These are phyloP conservation scores for Tinospora cordifolia DNA, from an alignment of 164 flowering plant species.

Conservation along the genomic window DNA sequence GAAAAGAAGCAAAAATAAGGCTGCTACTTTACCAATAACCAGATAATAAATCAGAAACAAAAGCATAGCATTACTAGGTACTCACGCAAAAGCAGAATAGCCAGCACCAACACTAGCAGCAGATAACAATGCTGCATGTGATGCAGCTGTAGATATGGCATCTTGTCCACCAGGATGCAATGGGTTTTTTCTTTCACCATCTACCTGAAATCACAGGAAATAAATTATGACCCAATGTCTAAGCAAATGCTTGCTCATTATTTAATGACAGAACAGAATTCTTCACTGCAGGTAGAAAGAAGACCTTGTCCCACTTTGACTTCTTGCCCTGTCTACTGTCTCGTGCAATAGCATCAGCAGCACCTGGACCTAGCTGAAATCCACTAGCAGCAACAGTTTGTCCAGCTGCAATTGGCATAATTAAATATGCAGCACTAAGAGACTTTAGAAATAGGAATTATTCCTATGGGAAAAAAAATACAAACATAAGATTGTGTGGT, in stretches of 20 bases:
- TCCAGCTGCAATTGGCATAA: constrained; percentile 28
- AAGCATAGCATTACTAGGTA: constrained; percentile 26
- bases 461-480: neutral
- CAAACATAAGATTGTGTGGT: neutral
- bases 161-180: constrained; percentile 46
- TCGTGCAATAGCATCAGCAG: constrained; percentile 39
- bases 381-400: constrained; percentile 37
- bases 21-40: no score
- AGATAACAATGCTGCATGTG: constrained; percentile 57
- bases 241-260: neutral
- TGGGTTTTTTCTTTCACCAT: constrained; percentile 51
- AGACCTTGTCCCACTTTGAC: constrained; percentile 98
- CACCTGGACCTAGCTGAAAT: constrained; percentile 26
- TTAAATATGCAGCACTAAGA: constrained; percentile 1
- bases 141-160: constrained; percentile 34
- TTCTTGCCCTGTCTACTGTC: constrained; percentile 87
- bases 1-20: no score
- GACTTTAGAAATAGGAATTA: constrained; percentile 5
- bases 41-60: neutral
- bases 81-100: constrained; percentile 82
- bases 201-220: constrained; percentile 46
- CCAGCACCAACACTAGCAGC: constrained; percentile 80
- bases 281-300: neutral
- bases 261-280: neutral
- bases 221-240: neutral